These are phyloP conservation scores for Phanerochaete carnosa DNA, from an alignment of 768 basidiomycete genomes.

Conservation along the genomic window DNA sequence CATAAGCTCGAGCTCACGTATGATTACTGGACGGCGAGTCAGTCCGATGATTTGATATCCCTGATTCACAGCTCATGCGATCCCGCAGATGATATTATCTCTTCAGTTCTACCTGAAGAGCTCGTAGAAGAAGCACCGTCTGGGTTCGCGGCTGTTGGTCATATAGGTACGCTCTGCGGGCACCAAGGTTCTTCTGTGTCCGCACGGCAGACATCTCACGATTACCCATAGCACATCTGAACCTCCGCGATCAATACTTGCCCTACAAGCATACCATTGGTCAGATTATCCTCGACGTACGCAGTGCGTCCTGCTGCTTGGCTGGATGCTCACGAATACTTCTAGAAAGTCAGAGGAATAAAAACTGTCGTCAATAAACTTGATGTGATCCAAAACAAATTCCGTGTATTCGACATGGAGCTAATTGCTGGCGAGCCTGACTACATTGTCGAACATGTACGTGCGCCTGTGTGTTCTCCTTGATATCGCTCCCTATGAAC, in stretches of 20 bases:
- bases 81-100: conserved; percentile 74
- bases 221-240: conserved; percentile 71
- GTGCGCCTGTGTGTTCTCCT: conserved; percentile 22
- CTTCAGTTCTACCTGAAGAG: conserved; percentile 75
- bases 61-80: neutral
- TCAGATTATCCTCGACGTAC: conserved; percentile 85
- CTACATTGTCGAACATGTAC: conserved; percentile 82
- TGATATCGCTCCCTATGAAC: neutral
- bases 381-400: conserved; percentile 78
- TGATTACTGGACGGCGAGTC: conserved; percentile 87
- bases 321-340: neutral
- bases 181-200: conserved; percentile 3
- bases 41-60: conserved; percentile 11
- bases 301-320: conserved; percentile 23
- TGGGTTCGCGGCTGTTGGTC: conserved; percentile 86
- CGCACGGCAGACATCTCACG: neutral
- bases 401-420: conserved; percentile 96
- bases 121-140: conserved; percentile 77
- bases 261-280: conserved; percentile 92
- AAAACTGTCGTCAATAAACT: conserved; percentile 95
- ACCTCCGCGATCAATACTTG: conserved; percentile 85
- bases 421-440: conserved; percentile 88
- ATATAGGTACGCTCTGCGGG: conserved; percentile 67
- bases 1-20: conserved; percentile 72
- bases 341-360: conserved; percentile 81